Conservation (phyloP, 2,329 filamentous ascomycete species). For the Raffaelea arxii region DNA sequence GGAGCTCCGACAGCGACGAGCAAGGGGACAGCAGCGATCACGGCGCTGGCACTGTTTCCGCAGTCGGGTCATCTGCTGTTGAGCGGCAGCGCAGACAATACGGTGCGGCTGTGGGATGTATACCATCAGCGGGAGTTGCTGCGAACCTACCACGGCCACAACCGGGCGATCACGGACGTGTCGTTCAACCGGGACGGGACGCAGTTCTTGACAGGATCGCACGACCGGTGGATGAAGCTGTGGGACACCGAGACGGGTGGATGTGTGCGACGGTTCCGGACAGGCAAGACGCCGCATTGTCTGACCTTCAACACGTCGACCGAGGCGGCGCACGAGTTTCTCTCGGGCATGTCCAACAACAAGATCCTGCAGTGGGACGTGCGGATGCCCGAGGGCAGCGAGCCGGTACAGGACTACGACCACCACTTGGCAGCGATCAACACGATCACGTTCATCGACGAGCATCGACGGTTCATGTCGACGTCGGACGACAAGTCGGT, state of each 20-base stretch:
- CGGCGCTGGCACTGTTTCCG: slow-evolving; percentile 84
- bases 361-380: slow-evolving; percentile 98
- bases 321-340: slow-evolving; percentile 74
- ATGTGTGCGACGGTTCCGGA: slow-evolving; percentile 81
- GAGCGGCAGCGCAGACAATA: slow-evolving; percentile 81
- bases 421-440: slow-evolving; percentile 97
- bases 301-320: slow-evolving; percentile 81
- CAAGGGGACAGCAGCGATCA: too few relatives aligned
- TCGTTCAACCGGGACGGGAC: slow-evolving; percentile 76
- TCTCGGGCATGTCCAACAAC: slow-evolving; percentile 97
- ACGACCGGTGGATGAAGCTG: slow-evolving; percentile 91
- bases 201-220: slow-evolving; percentile 83
- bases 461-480: slow-evolving; percentile 91
- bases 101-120: slow-evolving; percentile 88
- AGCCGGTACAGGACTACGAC: slow-evolving; percentile 94
- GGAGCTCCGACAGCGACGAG: slow-evolving; percentile 69
- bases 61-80: slow-evolving; percentile 77
- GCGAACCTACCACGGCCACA: slow-evolving; percentile 84
- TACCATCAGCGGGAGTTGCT: slow-evolving; percentile 85
- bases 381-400: slow-evolving; percentile 48
- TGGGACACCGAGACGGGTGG: slow-evolving; percentile 96
- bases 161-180: slow-evolving; percentile 80
- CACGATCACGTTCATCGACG: slow-evolving; percentile 92
- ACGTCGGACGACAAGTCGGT: slow-evolving; percentile 96
- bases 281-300: slow-evolving; percentile 90